A percentile compares a stretch with the other conserved stretches of the same genome.
Evolutionary conservation across 2,329 filamentous ascomycete species (phyloP).

Genomic region (Ascomycota sp.): DNA sequence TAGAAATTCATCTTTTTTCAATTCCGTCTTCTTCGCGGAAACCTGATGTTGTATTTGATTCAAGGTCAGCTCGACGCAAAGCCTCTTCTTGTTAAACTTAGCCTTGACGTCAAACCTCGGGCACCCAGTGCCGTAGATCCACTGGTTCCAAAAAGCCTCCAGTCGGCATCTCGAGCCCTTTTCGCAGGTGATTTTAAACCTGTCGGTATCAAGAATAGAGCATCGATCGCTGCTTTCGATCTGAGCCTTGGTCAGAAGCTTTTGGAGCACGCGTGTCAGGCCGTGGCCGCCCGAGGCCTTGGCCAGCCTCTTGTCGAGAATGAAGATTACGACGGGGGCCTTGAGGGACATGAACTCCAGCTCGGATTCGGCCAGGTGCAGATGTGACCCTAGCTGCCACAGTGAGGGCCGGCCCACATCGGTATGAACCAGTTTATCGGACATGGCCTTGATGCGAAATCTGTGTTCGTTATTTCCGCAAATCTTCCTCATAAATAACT

Average conservation of each 20-base stretch:
- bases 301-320: slow-evolving; percentile 71
- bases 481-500: slow-evolving; percentile 71
- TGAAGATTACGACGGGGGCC: slow-evolving; percentile 74
- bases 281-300: slow-evolving; percentile 69
- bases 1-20: slow-evolving; percentile 58
- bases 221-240: slow-evolving; percentile 38
- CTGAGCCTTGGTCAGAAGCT: slow-evolving; percentile 67
- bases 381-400: slow-evolving; percentile 51
- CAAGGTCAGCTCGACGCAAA: slow-evolving; percentile 82
- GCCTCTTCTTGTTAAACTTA: slow-evolving; percentile 89
- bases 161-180: slow-evolving; percentile 70
- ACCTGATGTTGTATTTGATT: slow-evolving; percentile 43
- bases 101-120: slow-evolving; percentile 71
- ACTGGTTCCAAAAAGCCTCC: slow-evolving; percentile 82
- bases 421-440: slow-evolving; percentile 59
- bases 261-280: slow-evolving; percentile 64
- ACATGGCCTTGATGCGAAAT: slow-evolving; percentile 66
- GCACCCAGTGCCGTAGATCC: slow-evolving; percentile 73
- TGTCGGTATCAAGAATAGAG: slow-evolving; percentile 48
- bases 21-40: slow-evolving; percentile 15
- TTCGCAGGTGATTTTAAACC: slow-evolving; percentile 68
- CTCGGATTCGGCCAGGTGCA: slow-evolving; percentile 68
- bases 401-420: slow-evolving; percentile 69
- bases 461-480: slow-evolving; percentile 90
- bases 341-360: slow-evolving; percentile 80